Evolutionary conservation across 2,329 filamentous ascomycete genomes (phyloP).

Genomic region (Colletotrichum sojae): DNA sequence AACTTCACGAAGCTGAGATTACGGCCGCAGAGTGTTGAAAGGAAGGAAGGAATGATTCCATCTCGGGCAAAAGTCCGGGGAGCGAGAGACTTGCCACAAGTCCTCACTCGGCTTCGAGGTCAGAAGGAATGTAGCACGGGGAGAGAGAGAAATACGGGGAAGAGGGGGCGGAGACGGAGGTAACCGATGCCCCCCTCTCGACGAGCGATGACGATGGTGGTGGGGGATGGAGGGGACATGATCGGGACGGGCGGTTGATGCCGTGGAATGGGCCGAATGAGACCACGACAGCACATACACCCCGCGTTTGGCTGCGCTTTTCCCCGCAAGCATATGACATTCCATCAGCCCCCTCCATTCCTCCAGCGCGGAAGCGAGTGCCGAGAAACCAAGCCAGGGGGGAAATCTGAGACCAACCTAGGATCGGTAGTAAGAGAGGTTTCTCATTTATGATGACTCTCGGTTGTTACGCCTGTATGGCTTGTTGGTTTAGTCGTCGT

Average conservation of each 20-base stretch:
- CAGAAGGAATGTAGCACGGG: neutral
- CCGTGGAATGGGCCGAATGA: slow-evolving; percentile 16
- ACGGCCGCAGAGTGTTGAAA: neutral
- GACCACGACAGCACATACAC: neutral
- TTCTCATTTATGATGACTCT: no score
- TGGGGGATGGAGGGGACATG: neutral
- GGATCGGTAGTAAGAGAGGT: no score
- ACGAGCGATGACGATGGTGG: slow-evolving; percentile 12
- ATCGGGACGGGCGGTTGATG: neutral
- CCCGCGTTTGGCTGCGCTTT: neutral
- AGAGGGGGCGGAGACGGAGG: neutral
- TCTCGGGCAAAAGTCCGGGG: neutral
- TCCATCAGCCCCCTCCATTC: neutral
- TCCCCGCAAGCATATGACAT: slow-evolving; percentile 15
- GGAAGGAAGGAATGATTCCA: neutral
- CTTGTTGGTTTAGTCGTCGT: no score
- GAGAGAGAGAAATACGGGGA: no score
- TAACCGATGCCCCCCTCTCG: neutral
- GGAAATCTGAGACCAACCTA: neutral
- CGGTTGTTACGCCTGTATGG: no score
- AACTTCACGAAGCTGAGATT: slow-evolving; percentile 2
- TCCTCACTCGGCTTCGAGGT: neutral
- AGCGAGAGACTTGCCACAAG: neutral
- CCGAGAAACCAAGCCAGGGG: no score
- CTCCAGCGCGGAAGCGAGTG: neutral